Base-by-base conservation (phyloP, 2,329 filamentous ascomycete genomes). In the Arthroderma sp. region DNA sequence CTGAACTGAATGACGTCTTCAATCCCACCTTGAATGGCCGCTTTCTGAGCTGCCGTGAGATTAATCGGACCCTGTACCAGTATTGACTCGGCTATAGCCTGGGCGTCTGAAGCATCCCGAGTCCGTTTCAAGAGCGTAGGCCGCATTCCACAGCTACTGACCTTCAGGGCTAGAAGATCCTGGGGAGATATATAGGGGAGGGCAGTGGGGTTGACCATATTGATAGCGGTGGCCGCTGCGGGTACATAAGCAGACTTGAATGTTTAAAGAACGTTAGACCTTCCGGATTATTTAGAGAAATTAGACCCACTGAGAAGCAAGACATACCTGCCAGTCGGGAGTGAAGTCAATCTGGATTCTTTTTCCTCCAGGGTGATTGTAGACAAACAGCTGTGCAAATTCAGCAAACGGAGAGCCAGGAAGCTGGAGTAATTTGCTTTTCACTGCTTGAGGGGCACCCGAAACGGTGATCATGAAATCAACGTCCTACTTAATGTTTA, bases 141-240 rank as follows among this genome's bases (percentile, higher is more conserved):
- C 6, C 47, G 54, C 55, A 59, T 28, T 31, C 58, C 58, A 33
- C 55, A 59, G 21, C 33, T 49, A 47, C 54, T 57, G 11, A 59
- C 57, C 25, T 59, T 59, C 19, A 59, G 33, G 9, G 51, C 58
- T 13, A 59, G 49, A 6, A 59, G 55, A 33, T 59, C 58, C 15
- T 17, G 15, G 2, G 53, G n/a, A 39, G 57, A 56, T 37, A 56
- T 56, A 25, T 57, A 57, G 15, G 58, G 55, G 44, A 57, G 58
- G 11, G 17, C 19, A 9, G 35, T 19, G 13, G 11, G 23, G 7
- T 55, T 33, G 35, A 56, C 23, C 15, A 17, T 5, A 23, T 35
- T 35, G 25, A 59, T 33, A 8, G 23, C 5, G n/a, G n/a, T 35
- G 25, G 28, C 58, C n/a, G 49, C 55, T 37, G 13, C 23, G 31